Conservation (phyloP, 2,329 filamentous ascomycete genomes). For the Metarhizium humberi region DNA sequence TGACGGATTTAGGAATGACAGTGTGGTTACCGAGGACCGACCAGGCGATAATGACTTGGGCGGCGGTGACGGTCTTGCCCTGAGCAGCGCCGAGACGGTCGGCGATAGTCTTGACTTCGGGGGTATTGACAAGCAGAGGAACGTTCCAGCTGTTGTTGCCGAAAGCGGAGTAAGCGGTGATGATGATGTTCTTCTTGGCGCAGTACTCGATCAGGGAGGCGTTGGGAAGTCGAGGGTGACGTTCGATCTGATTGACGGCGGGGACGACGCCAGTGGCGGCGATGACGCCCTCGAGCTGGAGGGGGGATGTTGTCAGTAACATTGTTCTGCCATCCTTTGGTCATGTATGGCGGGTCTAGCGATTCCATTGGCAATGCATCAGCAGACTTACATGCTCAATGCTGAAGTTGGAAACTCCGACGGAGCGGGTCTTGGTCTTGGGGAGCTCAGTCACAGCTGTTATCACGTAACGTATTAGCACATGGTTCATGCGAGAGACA, state of each 20-base stretch:
- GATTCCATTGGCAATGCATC: not conserved
- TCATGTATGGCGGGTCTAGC: too few species aligned
- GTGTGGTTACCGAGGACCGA: conserved; percentile 49
- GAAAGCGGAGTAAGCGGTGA: conserved; percentile 55
- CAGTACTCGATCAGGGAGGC: conserved; percentile 50
- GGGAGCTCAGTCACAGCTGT: conserved; percentile 45
- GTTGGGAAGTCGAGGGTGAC: conserved; percentile 53
- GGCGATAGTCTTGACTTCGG: conserved; percentile 46
- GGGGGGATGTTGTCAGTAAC: not conserved
- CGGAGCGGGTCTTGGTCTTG: conserved; percentile 52
- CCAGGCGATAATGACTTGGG: conserved; percentile 48
- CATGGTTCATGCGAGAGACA: not conserved
- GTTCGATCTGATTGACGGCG: conserved; percentile 61
- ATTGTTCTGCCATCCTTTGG: not conserved
- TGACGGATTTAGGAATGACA: conserved; percentile 71
- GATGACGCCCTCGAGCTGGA: conserved; percentile 43
- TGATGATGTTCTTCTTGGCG: conserved; percentile 53
- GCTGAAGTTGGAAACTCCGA: conserved; percentile 67
- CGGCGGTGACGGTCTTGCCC: conserved; percentile 29
- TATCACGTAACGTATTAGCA: not conserved
- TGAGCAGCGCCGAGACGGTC: conserved; percentile 28
- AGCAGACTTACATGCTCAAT: conserved; percentile 36
- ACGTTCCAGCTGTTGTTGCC: conserved; percentile 34
- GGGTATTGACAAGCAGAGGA: conserved; percentile 48
- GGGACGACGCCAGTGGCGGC: conserved; percentile 46